These are phyloP conservation scores for Conoideocrella luteorostrata DNA, from an alignment of 2,329 filamentous ascomycete genomes.

Conservation along the genomic window DNA sequence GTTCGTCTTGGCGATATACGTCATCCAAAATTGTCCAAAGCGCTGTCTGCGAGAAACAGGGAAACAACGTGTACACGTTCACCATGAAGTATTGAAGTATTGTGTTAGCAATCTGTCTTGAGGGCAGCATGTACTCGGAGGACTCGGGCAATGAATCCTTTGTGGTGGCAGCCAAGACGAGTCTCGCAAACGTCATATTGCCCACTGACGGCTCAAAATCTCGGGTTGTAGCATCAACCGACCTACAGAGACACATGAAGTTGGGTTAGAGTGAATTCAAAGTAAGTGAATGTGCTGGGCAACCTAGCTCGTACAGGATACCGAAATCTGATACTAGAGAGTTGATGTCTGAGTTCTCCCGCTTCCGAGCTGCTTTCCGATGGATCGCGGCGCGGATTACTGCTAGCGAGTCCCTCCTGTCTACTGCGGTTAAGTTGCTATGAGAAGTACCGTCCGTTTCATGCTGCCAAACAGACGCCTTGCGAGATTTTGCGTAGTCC, in stretches of 20 bases:
- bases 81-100: constrained; percentile 79
- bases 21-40: constrained; percentile 75
- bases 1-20: constrained; percentile 65
- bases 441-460: constrained; percentile 42
- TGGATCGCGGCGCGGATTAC: constrained; percentile 57
- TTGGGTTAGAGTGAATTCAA: constrained; percentile 2
- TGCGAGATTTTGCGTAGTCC: constrained; percentile 61
- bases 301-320: constrained; percentile 56
- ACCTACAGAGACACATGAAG: constrained; percentile 40
- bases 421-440: constrained; percentile 28
- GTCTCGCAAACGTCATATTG: constrained; percentile 85
- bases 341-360: constrained; percentile 82
- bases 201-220: constrained; percentile 86
- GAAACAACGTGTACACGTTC: constrained; percentile 73
- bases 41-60: constrained; percentile 73
- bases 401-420: constrained; percentile 58
- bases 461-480: constrained; percentile 61
- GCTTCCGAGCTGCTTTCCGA: constrained; percentile 55
- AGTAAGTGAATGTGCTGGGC: background rate
- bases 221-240: constrained; percentile 87
- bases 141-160: constrained; percentile 65
- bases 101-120: constrained; percentile 59
- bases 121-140: constrained; percentile 58
- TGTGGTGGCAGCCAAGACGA: constrained; percentile 76
- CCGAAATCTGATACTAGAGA: constrained; percentile 91